Evolutionary conservation across 164 flowering plant genomes (phyloP).

Genomic region (Litsea cubeba): DNA sequence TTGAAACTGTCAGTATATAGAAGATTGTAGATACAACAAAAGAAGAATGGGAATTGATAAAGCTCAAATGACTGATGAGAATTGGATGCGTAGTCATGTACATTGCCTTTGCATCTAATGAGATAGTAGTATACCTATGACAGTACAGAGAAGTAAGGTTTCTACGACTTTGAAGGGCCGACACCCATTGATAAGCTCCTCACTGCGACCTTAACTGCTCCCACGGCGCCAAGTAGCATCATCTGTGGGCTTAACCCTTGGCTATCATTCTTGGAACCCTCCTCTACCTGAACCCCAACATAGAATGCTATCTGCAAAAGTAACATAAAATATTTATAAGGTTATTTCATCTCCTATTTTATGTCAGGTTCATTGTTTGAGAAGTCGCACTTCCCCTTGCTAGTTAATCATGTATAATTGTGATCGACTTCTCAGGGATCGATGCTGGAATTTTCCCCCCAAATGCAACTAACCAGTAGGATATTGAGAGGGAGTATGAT

Average conservation of each 20-base stretch:
- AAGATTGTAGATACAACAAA: too few species aligned
- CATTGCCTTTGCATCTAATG: too few species aligned
- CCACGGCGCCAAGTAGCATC: constrained; percentile 68
- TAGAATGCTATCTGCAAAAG: constrained; percentile 71
- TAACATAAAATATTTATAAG: neutral
- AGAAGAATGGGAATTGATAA: too few species aligned
- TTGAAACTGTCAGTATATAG: too few species aligned
- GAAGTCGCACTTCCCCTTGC: too few species aligned
- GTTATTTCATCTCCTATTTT: neutral
- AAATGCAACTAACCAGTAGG: too few species aligned
- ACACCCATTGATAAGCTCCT: constrained; percentile 54
- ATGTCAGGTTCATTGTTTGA: neutral
- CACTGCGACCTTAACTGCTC: constrained; percentile 80
- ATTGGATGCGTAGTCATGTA: too few species aligned
- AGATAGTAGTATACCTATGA: neutral
- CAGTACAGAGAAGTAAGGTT: neutral
- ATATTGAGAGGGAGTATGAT: too few species aligned
- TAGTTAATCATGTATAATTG: too few species aligned
- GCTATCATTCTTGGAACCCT: constrained; percentile 29
- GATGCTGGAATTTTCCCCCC: too few species aligned
- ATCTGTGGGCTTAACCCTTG: constrained; percentile 51
- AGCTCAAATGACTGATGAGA: too few species aligned
- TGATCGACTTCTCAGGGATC: too few species aligned
- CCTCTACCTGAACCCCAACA: constrained; percentile 71
- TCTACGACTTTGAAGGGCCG: constrained; percentile 43